Percentiles rank a stretch among this genome's conserved stretches.
Evolutionary conservation across 495 filamentous ascomycete genomes (phyloP).

Genomic region (Mytilinidion resinicola): DNA sequence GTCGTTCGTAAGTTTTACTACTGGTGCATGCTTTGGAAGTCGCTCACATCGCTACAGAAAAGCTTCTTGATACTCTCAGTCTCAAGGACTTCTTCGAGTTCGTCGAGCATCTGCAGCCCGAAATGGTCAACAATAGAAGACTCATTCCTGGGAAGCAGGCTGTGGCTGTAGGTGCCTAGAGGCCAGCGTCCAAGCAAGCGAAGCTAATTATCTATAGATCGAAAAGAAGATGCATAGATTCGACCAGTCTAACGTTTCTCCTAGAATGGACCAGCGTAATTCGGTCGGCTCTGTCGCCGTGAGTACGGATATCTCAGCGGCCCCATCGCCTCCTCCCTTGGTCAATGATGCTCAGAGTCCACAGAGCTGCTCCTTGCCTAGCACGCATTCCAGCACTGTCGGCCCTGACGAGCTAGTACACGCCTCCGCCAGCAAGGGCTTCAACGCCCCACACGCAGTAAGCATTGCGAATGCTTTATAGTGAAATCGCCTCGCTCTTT

Average conservation of each 20-base stretch:
- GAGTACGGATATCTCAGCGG: conserved; percentile 35
- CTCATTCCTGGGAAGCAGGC: conserved; percentile 74
- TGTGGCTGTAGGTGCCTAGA: conserved; percentile 20
- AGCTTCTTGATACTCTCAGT: conserved; percentile 64
- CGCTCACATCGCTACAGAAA: conserved; percentile 56
- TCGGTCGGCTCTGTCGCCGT: conserved; percentile 12
- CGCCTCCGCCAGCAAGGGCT: conserved; percentile 16
- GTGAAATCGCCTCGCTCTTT: background rate
- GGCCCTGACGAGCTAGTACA: conserved; percentile 37
- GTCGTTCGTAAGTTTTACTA: conserved; percentile 70
- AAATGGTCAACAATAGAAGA: conserved; percentile 66
- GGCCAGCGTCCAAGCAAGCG: background rate
- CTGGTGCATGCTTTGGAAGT: conserved; percentile 19
- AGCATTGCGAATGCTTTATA: conserved; percentile 20
- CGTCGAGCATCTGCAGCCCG: conserved; percentile 64
- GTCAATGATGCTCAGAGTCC: conserved; percentile 61
- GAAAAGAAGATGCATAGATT: conserved; percentile 39
- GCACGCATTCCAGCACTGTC: conserved; percentile 49
- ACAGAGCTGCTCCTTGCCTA: conserved; percentile 55
- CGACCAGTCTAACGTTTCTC: conserved; percentile 13
- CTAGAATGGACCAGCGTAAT: conserved; percentile 3
- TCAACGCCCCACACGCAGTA: conserved; percentile 7
- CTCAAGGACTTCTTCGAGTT: conserved; percentile 60
- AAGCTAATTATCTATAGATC: conserved; percentile 18
- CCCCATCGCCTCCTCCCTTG: conserved; percentile 51